phyloP scores from a whole-genome alignment of 2,329 filamentous ascomycete genomes.

The Cryphonectria japonica region DNA sequence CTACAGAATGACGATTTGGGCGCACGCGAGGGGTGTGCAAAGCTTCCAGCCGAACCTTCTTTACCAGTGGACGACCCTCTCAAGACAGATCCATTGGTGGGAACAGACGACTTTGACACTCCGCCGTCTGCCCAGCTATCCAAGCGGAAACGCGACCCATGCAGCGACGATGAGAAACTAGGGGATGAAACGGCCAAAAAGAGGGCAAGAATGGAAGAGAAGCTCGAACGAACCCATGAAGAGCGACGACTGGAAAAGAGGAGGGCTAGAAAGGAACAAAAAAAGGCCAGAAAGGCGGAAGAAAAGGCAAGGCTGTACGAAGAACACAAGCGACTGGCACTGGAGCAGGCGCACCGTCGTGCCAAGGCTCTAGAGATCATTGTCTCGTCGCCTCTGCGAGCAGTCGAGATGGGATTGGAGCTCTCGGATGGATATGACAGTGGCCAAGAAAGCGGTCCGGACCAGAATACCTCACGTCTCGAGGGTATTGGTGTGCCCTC shows the following conservation, averaged over 20 bases:
- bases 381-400: slow-evolving; percentile 21
- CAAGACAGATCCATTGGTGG: slow-evolving; percentile 8
- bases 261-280: background rate
- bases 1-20: no score
- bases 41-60: background rate
- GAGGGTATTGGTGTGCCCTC: background rate
- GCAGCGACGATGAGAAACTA: slow-evolving; percentile 5
- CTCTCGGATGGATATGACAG: slow-evolving; percentile 11
- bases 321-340: slow-evolving; percentile 18
- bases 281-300: background rate
- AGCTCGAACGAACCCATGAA: background rate
- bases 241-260: background rate
- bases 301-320: slow-evolving; percentile 5
- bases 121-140: slow-evolving; percentile 19
- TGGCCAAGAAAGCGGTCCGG: background rate
- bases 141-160: slow-evolving; percentile 16
- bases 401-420: background rate
- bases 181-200: slow-evolving; percentile 1
- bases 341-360: slow-evolving; percentile 22
- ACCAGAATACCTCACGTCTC: background rate
- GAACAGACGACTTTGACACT: background rate
- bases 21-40: background rate
- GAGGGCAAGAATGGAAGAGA: background rate
- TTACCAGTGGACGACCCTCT: background rate
- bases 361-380: slow-evolving; percentile 24